Evolutionary conservation across 129 eudicot genomes (phyloP).

Genomic region (Flaveria brownii): DNA sequence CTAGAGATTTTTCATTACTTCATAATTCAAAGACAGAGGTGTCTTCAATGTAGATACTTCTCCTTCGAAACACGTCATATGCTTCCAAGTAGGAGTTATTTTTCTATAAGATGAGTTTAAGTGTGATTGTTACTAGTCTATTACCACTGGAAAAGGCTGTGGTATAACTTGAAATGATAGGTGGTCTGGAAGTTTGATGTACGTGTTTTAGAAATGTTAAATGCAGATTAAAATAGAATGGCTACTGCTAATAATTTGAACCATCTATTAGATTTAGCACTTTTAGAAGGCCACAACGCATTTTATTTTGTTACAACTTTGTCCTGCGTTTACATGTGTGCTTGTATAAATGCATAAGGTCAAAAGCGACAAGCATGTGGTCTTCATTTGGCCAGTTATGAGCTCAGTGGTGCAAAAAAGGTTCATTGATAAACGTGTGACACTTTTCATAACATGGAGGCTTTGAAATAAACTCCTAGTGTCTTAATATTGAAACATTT

Average conservation of each 20-base stretch:
- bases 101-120: neutral
- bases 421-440: neutral
- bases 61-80: neutral
- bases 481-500: neutral
- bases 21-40: neutral
- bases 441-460: neutral
- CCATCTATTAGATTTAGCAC: neutral
- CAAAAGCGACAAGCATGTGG: neutral
- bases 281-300: neutral
- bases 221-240: neutral
- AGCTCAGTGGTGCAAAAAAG: neutral
- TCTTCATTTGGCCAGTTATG: neutral
- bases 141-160: neutral
- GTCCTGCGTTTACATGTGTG: neutral
- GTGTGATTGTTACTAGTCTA: conserved; percentile 6
- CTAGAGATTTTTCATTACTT: neutral
- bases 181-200: neutral
- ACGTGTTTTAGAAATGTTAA: neutral
- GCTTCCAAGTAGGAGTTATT: neutral
- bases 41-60: neutral
- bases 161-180: neutral
- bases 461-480: neutral
- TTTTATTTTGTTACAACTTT: neutral
- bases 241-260: neutral
- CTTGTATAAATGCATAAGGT: neutral